phyloP scores from a whole-genome alignment of 768 basidiomycete genomes.

The Tricholoma saponaceum region DNA sequence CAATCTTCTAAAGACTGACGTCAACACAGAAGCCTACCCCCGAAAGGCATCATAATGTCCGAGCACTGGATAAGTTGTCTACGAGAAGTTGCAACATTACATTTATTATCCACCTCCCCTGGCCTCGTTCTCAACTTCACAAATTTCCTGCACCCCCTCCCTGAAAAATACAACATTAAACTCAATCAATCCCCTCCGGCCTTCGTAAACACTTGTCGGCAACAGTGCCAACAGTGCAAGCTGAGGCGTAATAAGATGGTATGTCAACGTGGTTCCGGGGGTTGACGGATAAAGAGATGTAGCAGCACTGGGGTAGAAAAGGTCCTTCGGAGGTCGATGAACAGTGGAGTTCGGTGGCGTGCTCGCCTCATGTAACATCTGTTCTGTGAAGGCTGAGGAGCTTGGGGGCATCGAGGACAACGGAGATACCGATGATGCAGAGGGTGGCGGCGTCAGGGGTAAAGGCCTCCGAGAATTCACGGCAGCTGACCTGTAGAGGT shows the following conservation, averaged over 20 bases:
- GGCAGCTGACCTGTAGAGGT: conserved; percentile 23
- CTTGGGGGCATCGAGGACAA: conserved; percentile 16
- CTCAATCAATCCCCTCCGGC: conserved; percentile 72
- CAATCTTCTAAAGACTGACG: conserved; percentile 20
- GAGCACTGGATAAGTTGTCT: not conserved
- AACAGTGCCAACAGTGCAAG: conserved; percentile 70
- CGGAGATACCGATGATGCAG: conserved; percentile 21
- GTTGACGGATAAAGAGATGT: conserved; percentile 55
- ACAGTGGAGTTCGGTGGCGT: conserved; percentile 3
- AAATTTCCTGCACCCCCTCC: conserved; percentile 80
- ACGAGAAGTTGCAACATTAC: not conserved
- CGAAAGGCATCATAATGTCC: not conserved
- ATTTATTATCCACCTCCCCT: conserved; percentile 19
- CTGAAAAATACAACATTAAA: conserved; percentile 86
- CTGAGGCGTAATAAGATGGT: conserved; percentile 73
- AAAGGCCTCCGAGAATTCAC: conserved; percentile 24
- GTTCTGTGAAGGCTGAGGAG: conserved; percentile 16
- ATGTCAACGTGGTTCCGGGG: conserved; percentile 75
- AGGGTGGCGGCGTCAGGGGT: conserved; percentile 21
- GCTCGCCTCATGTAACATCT: conserved; percentile 8
- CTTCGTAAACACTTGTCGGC: conserved; percentile 69
- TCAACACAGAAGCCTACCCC: not conserved
- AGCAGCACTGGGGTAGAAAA: conserved; percentile 69
- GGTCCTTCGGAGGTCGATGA: conserved; percentile 30
- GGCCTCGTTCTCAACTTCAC: conserved; percentile 64